Evolutionary conservation across 2,329 filamentous ascomycete species (phyloP).

Genomic region (Curvularia eragrostidis): DNA sequence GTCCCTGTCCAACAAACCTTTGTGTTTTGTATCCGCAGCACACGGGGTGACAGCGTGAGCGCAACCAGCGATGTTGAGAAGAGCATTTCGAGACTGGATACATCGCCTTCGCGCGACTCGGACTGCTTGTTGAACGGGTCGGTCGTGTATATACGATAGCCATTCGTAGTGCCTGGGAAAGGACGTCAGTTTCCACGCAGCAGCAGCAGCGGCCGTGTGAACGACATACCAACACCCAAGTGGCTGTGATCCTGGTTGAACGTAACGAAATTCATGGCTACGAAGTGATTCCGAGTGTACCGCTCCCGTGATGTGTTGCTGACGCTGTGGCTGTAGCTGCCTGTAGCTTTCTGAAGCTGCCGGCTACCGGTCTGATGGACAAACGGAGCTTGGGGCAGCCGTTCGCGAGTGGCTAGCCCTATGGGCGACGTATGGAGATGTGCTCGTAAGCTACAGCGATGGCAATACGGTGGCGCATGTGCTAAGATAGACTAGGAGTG

Average conservation of each 20-base stretch:
- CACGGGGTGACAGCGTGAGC: conserved; percentile 86
- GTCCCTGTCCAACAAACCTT: conserved; percentile 66
- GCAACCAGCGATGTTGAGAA: conserved; percentile 98
- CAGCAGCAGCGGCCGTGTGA: not conserved
- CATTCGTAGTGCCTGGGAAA: conserved; percentile 79
- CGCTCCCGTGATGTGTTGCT: conserved; percentile 7
- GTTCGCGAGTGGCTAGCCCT: conserved; percentile 20
- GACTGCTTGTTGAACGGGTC: conserved; percentile 96
- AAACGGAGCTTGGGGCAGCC: conserved; percentile 32
- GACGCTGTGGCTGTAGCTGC: conserved; percentile 7
- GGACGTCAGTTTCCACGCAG: conserved; percentile 15
- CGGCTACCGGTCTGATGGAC: conserved; percentile 15
- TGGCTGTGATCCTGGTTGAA: conserved; percentile 99
- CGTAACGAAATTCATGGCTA: conserved; percentile 90
- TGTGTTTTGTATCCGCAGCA: conserved; percentile 95
- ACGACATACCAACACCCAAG: conserved; percentile 81
- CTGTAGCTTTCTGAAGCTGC: not conserved
- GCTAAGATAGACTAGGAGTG: conserved; percentile 5
- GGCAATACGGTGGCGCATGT: conserved; percentile 20
- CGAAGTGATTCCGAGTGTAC: conserved; percentile 24
- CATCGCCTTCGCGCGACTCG: conserved; percentile 92
- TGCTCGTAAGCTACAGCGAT: conserved; percentile 6
- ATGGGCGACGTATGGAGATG: conserved; percentile 18
- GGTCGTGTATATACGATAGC: conserved; percentile 95
- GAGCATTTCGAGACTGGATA: conserved; percentile 96